Evolutionary conservation across 73 alveolate species (phyloP).

Genomic region (Paraurostyla sp.): DNA sequence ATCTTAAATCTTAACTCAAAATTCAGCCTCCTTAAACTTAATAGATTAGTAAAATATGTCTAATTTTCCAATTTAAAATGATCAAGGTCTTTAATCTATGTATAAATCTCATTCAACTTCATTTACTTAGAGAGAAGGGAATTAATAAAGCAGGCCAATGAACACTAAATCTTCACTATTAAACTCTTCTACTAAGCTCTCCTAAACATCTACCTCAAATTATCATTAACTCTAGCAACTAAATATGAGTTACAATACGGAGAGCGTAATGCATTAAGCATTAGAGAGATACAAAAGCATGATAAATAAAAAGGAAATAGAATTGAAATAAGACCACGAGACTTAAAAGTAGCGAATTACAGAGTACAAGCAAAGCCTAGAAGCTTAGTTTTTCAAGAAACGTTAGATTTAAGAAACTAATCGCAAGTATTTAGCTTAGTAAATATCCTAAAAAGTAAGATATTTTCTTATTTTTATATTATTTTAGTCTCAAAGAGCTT

Average conservation of each 20-base stretch:
- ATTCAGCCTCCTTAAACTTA: background rate
- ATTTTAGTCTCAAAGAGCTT: background rate
- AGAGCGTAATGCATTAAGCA: background rate
- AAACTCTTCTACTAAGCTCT: too few relatives aligned
- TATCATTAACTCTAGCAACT: background rate
- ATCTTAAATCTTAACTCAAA: background rate
- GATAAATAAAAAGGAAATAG: background rate
- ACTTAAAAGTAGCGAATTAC: background rate
- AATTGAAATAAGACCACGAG: background rate
- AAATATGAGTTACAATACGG: conserved; percentile 20
- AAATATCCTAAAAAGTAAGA: background rate
- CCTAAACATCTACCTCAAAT: background rate
- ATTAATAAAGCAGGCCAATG: too few relatives aligned
- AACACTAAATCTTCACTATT: too few relatives aligned
- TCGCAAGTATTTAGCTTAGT: background rate
- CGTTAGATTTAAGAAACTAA: background rate
- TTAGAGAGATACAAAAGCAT: background rate
- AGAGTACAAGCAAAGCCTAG: background rate
- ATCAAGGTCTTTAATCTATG: background rate
- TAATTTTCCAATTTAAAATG: background rate
- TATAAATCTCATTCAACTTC: background rate
- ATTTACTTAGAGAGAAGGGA: too few relatives aligned
- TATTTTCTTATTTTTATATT: background rate
- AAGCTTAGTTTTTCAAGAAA: background rate
- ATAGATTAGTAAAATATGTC: background rate